Evolutionary conservation across 2,329 filamentous ascomycete species (phyloP), one percentile per base, ranked within the genome.

Genomic region (Epichloe glyceriae): DNA sequence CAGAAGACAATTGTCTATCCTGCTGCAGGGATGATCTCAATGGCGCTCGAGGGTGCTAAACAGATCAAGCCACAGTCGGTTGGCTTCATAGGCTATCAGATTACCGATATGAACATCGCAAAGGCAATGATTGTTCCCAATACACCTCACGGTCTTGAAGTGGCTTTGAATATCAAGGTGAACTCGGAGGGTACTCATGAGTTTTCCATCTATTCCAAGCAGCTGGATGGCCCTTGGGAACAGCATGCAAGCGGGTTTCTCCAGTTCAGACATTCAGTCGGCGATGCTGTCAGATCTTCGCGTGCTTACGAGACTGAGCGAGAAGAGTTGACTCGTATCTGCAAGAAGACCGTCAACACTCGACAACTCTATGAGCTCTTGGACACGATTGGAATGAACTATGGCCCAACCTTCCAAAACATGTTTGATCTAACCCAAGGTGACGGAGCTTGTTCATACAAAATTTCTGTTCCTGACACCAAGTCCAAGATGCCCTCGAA

Each of bases 101-200:
- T 78, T 17, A 64, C 60, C 8, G 57, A 73, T 44, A 68, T 80
- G 59, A 62, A 59, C 4, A 73, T 80, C 41, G 63, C 68, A 46
- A 73, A 71, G 50, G 74, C 77, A 2, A 71, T 80, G 64, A 64
- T 79, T 4, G 64, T 80, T 8, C 73, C 74, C 3, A 62, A 64
- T 34, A 70, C 65, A 1, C 49, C 61, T 4, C 69, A 72, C 50
- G 75, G 76, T 0, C 61, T 80, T 0, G 75, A 81, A 56, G 69
- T 73, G 54, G 68, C 69, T 4, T 61, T 79, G 47, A 73, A 71
- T 43, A 64, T 75, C 53, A 73, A 67, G 47, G 52, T 60, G 26
- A 47, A 6, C n/a, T n/a, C 6, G 20, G 43, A 43, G 12, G 19
- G 39, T 3, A 10, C 12, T 10, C 49, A 55, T 47, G 60, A 65